Conservation (phyloP, 352 stramenopile species). For the Phytophthora pistaciae region DNA sequence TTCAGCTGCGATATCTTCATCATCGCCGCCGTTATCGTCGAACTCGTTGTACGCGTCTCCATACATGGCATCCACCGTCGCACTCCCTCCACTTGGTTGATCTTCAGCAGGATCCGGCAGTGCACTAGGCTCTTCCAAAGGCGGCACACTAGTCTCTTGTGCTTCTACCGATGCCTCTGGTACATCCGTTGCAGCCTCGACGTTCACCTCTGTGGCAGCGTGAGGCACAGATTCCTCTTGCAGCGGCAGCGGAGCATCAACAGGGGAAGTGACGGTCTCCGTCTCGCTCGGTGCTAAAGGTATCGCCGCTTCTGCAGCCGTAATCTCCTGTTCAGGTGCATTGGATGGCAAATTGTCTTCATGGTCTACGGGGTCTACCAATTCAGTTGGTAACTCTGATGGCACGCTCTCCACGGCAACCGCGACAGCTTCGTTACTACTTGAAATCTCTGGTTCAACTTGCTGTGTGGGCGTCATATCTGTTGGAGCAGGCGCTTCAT, state of each 20-base stretch:
- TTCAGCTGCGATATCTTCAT: conserved; percentile 42
- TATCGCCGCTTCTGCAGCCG: neutral
- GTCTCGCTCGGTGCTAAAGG: neutral
- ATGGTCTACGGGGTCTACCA: neutral
- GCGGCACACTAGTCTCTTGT: neutral
- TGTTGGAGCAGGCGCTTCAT: neutral
- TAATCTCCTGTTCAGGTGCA: neutral
- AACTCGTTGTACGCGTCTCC: conserved; percentile 67
- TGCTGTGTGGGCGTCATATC: conserved; percentile 6
- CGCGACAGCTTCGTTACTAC: neutral
- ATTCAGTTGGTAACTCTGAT: neutral
- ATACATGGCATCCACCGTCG: conserved; percentile 57
- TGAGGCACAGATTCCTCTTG: neutral
- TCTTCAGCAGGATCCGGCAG: neutral
- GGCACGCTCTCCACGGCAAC: neutral
- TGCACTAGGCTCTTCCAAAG: conserved; percentile 6
- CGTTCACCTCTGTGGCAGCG: neutral
- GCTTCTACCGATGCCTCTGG: neutral
- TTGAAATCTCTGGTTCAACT: conserved; percentile 1
- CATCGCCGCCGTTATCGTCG: conserved; percentile 51
- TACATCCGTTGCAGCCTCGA: neutral
- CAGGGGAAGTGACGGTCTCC: neutral
- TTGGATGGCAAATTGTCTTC: neutral
- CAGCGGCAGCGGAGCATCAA: neutral
- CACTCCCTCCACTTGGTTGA: conserved; percentile 19